A percentile compares a stretch with the other conserved stretches of the same genome.
phyloP scores from a whole-genome alignment of 805 yeast species.

The Lipomyces chichibuensis region DNA sequence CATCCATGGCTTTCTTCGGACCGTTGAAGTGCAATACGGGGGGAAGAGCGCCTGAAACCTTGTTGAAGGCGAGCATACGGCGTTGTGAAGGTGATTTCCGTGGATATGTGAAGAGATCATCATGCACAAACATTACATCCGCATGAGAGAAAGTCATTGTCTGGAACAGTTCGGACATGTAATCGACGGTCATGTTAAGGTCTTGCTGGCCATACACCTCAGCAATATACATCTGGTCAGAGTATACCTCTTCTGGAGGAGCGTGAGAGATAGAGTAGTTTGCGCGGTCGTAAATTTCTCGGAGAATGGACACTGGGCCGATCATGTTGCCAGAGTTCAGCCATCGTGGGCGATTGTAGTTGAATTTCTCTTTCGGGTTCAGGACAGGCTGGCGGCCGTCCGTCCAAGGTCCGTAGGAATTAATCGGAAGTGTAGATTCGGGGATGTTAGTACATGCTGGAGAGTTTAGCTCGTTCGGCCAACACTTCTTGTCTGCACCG shows the following conservation, averaged over 20 bases:
- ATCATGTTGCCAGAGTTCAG: slow-evolving; percentile 36
- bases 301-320: slow-evolving; percentile 32
- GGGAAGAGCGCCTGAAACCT: slow-evolving; percentile 28
- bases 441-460: slow-evolving; percentile 33
- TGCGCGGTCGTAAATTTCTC: slow-evolving; percentile 30
- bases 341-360: slow-evolving; percentile 32
- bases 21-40: slow-evolving; percentile 35
- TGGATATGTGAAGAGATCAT: slow-evolving; percentile 26
- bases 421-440: slow-evolving; percentile 32
- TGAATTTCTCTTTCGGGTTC: slow-evolving; percentile 13
- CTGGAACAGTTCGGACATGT: slow-evolving; percentile 29
- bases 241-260: slow-evolving; percentile 24
- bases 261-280: slow-evolving; percentile 28
- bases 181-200: slow-evolving; percentile 31
- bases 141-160: slow-evolving; percentile 35
- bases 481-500: slow-evolving; percentile 26
- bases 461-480: slow-evolving; percentile 25
- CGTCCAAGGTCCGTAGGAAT: slow-evolving; percentile 30
- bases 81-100: slow-evolving; percentile 25
- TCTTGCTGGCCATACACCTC: slow-evolving; percentile 33
- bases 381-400: slow-evolving; percentile 20
- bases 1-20: slow-evolving; percentile 34
- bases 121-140: slow-evolving; percentile 29
- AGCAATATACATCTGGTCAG: slow-evolving; percentile 35
- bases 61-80: slow-evolving; percentile 30